Base-by-base conservation (phyloP, 1,139 yeast species). In the Pneumocystis carinii region DNA sequence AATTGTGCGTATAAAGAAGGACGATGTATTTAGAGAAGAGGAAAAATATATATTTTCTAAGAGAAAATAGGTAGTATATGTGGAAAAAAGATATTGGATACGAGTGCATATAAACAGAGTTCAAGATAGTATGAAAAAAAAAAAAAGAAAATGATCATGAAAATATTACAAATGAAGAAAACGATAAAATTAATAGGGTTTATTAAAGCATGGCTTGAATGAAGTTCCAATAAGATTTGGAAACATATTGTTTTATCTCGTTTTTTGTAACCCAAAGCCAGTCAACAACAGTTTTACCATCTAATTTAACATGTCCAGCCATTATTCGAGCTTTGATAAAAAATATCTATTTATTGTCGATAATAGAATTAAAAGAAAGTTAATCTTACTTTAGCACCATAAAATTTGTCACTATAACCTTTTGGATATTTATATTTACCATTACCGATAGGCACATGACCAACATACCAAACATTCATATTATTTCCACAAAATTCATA, bases 391-490 rank as follows among this genome's bases (percentile, higher is more conserved):
- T 63, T n/a, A 53, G 55, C 12, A 60, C 53, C 24, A 62, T 32
- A 32, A 66, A 62, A 38, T 17, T 17, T 19, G 24, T 35, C 24
- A 36, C 59, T 35, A 38, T 56, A 36, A n/a, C 39, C 59, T 12
- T 57, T 36, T 10, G 59, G 37, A 37, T 24, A 60, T 17, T n/a
- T 14, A 24, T n/a, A 62, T 27, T 32, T 24, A 3, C 29, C 32
- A 42, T 29, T 36, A 7, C 64, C 94, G 61, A 92, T 85, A 59
- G 98, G 98, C 12, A 87, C 86, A 66, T 83, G 83, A 35, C 97
- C 88, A 19, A 92, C 96, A 27, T 88, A 83, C 87, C 95, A 92
- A 62, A 90, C 86, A 73, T 89, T 86, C 72, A 92, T 82, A 64
- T 79, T 75, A 19, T 79, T 81, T 55, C 96, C 96, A 36, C 96